Evolutionary conservation across 352 stramenopile genomes (phyloP), one percentile per base, ranked within the genome.

Genomic region (Phytophthora cryptogea): DNA sequence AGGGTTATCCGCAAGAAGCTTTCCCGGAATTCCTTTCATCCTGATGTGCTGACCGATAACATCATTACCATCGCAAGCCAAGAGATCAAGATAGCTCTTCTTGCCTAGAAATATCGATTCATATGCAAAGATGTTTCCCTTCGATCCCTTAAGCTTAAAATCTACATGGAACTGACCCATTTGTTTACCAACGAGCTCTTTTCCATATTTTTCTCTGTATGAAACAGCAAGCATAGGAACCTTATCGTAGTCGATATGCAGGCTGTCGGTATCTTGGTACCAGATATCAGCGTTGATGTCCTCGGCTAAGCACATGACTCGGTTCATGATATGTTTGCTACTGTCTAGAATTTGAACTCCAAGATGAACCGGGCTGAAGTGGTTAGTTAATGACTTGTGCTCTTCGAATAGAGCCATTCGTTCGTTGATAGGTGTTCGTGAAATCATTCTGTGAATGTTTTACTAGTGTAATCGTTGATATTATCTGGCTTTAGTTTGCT

Each of bases 391-490:
- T 27, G 50, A 9, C 8, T 58, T 58, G 20, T 58, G 51, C 9
- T 59, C 51, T 28, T 59, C 51, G 16, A 59, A 59, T 3, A 59
- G 10, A 35, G 30, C 39, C 11, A 59, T 9, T 4, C 13, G 35
- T 17, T 50, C 30, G 7, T 17, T 49, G 23, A 58, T 58, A 23
- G 39, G 50, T 9, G 39, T 49, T 48, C 50, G 13, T 43, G 37
- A 43, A 17, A 58, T 49, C 39, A 57, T 47, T 13, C n/a, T 47
- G 42, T 57, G 36, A 48, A 57, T 47, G n/a, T 48, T 47, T 58
- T 58, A 6, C 50, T 27, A 40, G 50, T 58, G 28, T 58, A 49
- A 43, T 33, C 37, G 30, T 58, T 16, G 8, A 58, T 49, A 9
- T 58, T 49, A 5, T 49, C 7, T 2, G 36, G 32, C 10, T 30